Percentiles rank a stretch among this genome's conserved stretches.
Evolutionary conservation across 2,329 filamentous ascomycete species (phyloP).

Genomic region (Dactylellina drechsleri): DNA sequence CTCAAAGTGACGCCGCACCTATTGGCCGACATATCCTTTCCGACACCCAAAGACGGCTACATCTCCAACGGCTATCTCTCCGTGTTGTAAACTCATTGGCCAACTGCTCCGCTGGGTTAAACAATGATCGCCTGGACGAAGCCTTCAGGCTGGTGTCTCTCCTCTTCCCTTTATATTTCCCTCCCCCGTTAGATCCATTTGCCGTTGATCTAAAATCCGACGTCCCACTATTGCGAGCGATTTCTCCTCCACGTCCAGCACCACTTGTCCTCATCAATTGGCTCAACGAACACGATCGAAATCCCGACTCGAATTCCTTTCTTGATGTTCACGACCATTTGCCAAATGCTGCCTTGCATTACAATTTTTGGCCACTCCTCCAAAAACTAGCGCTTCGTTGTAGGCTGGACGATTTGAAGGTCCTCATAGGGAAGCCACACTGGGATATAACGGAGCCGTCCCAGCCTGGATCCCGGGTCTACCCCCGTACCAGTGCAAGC

Average conservation of each 20-base stretch:
- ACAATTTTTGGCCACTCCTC: constrained; percentile 46
- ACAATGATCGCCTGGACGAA: constrained; percentile 43
- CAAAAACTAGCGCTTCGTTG: constrained; percentile 52
- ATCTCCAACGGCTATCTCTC: constrained; percentile 40
- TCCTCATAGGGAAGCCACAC: constrained; percentile 24
- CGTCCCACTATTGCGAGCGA: constrained; percentile 34
- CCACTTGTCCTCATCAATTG: constrained; percentile 43
- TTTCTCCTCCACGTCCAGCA: constrained; percentile 39
- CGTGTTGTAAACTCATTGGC: constrained; percentile 37
- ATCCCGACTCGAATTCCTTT: constrained; percentile 24
- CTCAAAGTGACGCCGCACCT: constrained; percentile 25
- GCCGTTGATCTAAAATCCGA: constrained; percentile 42
- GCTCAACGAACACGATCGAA: constrained; percentile 41
- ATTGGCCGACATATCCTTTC: constrained; percentile 48
- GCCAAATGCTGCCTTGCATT: constrained; percentile 38
- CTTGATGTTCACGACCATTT: constrained; percentile 32
- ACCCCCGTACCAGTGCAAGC: constrained; percentile 10
- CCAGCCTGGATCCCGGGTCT: constrained; percentile 22
- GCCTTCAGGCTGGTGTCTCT: constrained; percentile 33
- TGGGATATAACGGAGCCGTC: constrained; percentile 35
- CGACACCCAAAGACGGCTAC: constrained; percentile 34
- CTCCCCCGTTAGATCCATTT: constrained; percentile 37
- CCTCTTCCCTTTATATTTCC: constrained; percentile 48
- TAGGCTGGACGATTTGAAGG: constrained; percentile 34
- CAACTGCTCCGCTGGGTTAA: constrained; percentile 34